These are phyloP conservation scores for Endocladia muricata DNA, from an alignment of 31 red algal genomes.

Conservation along the genomic window DNA sequence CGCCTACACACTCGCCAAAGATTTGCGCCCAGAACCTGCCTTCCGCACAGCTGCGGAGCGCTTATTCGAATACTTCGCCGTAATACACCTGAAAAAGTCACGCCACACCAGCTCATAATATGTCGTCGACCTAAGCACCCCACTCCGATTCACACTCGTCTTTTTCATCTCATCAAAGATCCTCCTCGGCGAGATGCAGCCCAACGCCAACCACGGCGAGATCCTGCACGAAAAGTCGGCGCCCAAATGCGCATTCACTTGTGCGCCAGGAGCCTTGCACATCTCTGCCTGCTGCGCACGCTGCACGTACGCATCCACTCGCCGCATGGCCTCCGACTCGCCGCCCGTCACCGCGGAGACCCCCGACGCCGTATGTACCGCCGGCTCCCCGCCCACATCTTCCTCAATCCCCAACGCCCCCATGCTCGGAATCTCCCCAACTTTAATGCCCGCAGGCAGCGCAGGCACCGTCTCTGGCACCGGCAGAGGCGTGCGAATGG, in stretches of 20 bases:
- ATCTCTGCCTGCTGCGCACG: slow-evolving; percentile 48
- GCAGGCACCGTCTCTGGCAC: slow-evolving; percentile 50
- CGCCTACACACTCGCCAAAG: background rate
- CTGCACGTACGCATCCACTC: slow-evolving; percentile 70
- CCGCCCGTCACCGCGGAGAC: slow-evolving; percentile 74
- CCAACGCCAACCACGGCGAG: slow-evolving; percentile 96
- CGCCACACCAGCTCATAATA: slow-evolving; percentile 98
- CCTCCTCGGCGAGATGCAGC: slow-evolving; percentile 88
- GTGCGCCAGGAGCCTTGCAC: slow-evolving; percentile 7
- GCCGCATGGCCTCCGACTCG: slow-evolving; percentile 81
- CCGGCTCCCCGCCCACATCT: background rate
- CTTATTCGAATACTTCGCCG: slow-evolving; percentile 75
- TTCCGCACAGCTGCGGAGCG: background rate
- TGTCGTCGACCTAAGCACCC: slow-evolving; percentile 55
- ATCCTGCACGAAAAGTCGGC: slow-evolving; percentile 98
- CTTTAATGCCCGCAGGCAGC: slow-evolving; percentile 41
- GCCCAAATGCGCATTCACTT: slow-evolving; percentile 63
- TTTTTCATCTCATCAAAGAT: slow-evolving; percentile 91
- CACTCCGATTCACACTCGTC: slow-evolving; percentile 6
- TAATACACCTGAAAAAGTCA: slow-evolving; percentile 99
- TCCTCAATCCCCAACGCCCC: slow-evolving; percentile 67
- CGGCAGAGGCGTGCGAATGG: slow-evolving; percentile 71
- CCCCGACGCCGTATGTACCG: background rate
- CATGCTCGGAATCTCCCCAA: slow-evolving; percentile 87
- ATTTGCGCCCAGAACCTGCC: background rate